Evolutionary conservation across 352 stramenopile species (phyloP).

Genomic region (Pythium guiyangense): DNA sequence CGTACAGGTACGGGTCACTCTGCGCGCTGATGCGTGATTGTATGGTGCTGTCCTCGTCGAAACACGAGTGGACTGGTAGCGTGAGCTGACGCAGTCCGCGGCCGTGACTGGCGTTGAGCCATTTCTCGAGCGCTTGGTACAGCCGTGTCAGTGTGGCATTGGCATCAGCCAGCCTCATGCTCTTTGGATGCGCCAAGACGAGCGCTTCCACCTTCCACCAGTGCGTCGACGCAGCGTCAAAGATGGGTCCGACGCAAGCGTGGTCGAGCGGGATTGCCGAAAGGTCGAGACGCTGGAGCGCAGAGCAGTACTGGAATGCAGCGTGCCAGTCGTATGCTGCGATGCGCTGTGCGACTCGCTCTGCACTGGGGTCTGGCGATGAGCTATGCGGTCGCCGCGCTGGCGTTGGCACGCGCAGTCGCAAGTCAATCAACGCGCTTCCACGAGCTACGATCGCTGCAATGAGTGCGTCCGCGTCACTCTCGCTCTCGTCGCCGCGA

Average conservation of each 20-base stretch:
- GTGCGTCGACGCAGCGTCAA: conserved; percentile 27
- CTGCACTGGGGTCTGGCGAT: too few species aligned
- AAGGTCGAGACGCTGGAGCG: conserved; percentile 42
- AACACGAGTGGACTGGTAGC: conserved; percentile 24
- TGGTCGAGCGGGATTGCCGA: conserved; percentile 46
- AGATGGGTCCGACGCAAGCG: conserved; percentile 23
- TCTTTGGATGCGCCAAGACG: conserved; percentile 31
- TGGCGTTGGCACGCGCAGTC: too few species aligned
- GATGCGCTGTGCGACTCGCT: too few species aligned
- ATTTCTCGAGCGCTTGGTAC: conserved; percentile 28
- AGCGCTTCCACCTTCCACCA: conserved; percentile 44
- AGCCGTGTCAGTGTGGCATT: conserved; percentile 16
- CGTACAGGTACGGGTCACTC: conserved; percentile 28
- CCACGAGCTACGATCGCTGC: too few species aligned
- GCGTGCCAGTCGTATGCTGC: conserved; percentile 14
- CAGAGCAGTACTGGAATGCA: conserved; percentile 30
- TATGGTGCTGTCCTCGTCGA: conserved; percentile 5
- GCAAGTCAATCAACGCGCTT: too few species aligned
- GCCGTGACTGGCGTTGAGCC: conserved; percentile 25
- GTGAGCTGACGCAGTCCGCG: conserved; percentile 39
- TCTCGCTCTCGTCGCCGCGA: too few species aligned
- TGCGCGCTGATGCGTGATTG: too few species aligned
- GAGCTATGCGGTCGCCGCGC: too few species aligned
- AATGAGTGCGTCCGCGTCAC: too few species aligned
- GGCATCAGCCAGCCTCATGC: conserved; percentile 3